Conservation (phyloP, 1,284 basidiomycete genomes). For the Sporisorium sorghi region DNA sequence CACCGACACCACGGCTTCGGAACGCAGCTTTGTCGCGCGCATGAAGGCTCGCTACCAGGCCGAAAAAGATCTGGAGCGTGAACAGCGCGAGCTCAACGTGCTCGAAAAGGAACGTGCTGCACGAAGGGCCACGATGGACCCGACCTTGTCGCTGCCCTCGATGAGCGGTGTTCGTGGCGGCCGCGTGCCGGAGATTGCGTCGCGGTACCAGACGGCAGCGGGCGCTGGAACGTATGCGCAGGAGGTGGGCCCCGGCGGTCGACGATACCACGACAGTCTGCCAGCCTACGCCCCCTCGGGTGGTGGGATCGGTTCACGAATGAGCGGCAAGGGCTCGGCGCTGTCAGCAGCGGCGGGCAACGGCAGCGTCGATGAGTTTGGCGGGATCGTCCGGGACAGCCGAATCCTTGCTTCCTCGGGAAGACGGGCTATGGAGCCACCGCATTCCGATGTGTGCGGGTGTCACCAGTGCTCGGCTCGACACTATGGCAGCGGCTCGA, state of each 20-base stretch:
- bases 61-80: slow-evolving; percentile 54
- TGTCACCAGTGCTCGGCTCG: slow-evolving; percentile 57
- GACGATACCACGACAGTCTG: slow-evolving; percentile 42
- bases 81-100: slow-evolving; percentile 44
- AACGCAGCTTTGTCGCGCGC: slow-evolving; percentile 64
- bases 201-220: slow-evolving; percentile 35
- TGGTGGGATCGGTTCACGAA: slow-evolving; percentile 17
- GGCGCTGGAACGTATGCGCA: slow-evolving; percentile 19
- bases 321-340: slow-evolving; percentile 16
- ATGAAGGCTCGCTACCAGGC: slow-evolving; percentile 66
- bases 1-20: slow-evolving; percentile 60
- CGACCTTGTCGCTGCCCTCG: slow-evolving; percentile 24
- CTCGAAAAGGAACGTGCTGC: slow-evolving; percentile 45
- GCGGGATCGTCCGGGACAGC: slow-evolving; percentile 15
- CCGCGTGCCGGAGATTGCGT: slow-evolving; percentile 55
- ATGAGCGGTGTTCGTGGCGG: slow-evolving; percentile 23
- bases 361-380: slow-evolving; percentile 32
- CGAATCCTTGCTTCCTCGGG: slow-evolving; percentile 8
- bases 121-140: slow-evolving; percentile 41
- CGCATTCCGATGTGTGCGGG: slow-evolving; percentile 61
- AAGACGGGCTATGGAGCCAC: slow-evolving; percentile 19
- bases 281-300: slow-evolving; percentile 16
- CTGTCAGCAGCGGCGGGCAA: slow-evolving; percentile 9
- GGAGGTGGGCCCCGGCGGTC: slow-evolving; percentile 9
- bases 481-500: slow-evolving; percentile 44